Conservation (phyloP, 2,329 filamentous ascomycete species). For the Xylariaceae sp. region DNA sequence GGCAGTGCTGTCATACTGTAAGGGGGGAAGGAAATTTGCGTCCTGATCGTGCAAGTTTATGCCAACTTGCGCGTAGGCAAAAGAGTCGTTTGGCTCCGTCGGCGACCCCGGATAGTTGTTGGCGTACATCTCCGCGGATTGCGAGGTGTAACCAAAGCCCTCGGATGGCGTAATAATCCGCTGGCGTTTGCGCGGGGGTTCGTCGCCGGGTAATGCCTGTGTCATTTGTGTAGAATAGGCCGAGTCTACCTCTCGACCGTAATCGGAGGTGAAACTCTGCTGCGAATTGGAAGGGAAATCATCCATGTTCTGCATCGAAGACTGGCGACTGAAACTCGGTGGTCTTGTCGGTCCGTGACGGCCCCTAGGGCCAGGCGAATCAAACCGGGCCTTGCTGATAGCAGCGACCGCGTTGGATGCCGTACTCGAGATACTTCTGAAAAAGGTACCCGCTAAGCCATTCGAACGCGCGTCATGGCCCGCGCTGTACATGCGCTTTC, state of each 20-base stretch:
- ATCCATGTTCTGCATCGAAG: constrained; percentile 66
- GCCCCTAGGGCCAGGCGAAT: constrained; percentile 72
- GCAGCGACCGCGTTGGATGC: constrained; percentile 91
- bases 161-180: constrained; percentile 55
- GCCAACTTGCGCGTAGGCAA: constrained; percentile 58
- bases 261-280: constrained; percentile 75
- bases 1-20: constrained; percentile 57
- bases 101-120: constrained; percentile 63
- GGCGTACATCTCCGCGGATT: constrained; percentile 45
- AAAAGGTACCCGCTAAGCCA: constrained; percentile 78
- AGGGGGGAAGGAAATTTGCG: constrained; percentile 58
- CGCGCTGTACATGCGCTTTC: constrained; percentile 86
- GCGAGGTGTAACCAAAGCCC: constrained; percentile 51
- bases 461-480: constrained; percentile 64
- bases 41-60: constrained; percentile 48
- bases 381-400: constrained; percentile 92
- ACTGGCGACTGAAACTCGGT: constrained; percentile 66
- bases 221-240: constrained; percentile 60
- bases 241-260: constrained; percentile 67
- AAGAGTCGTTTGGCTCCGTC: constrained; percentile 77
- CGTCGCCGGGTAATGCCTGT: constrained; percentile 53
- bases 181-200: constrained; percentile 80
- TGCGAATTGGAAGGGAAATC: constrained; percentile 72
- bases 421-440: constrained; percentile 92
- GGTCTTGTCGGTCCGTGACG: constrained; percentile 62